phyloP scores from a whole-genome alignment of 306 rosid genomes.

The Castanea sativa region DNA sequence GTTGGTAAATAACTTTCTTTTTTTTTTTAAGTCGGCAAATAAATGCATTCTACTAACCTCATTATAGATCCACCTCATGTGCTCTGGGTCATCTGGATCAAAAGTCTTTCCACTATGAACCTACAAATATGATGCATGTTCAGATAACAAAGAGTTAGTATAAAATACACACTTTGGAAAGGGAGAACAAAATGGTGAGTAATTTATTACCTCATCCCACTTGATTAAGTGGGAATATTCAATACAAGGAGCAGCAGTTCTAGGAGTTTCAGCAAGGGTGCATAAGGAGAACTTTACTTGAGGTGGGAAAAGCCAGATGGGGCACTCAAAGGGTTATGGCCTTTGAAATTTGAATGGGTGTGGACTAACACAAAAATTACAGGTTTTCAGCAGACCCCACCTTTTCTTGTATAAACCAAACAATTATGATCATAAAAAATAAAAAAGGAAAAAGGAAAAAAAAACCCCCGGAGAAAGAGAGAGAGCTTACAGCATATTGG shows the following conservation, averaged over 20 bases:
- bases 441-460: background rate
- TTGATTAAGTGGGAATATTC: conserved; percentile 92
- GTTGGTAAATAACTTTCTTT: too few species aligned
- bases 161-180: background rate
- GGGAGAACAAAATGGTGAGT: conserved; percentile 11
- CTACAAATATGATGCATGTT: conserved; percentile 31
- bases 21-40: background rate
- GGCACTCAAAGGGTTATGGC: conserved; percentile 62
- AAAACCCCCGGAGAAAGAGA: background rate
- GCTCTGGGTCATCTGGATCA: conserved; percentile 84
- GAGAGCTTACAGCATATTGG: conserved; percentile 65
- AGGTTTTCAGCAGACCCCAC: background rate
- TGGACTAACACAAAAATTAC: background rate
- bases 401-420: background rate
- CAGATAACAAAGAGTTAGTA: conserved; percentile 11
- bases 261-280: conserved; percentile 97
- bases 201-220: conserved; percentile 77
- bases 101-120: conserved; percentile 71
- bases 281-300: conserved; percentile 97
- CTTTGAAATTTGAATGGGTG: background rate
- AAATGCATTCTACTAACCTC: conserved; percentile 49
- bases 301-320: conserved; percentile 98
- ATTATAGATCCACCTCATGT: conserved; percentile 89
- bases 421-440: background rate
- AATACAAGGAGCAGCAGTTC: conserved; percentile 96